Evolutionary conservation across 169 alveolate species (phyloP).

Genomic region (Cryptosporidium sp.): DNA sequence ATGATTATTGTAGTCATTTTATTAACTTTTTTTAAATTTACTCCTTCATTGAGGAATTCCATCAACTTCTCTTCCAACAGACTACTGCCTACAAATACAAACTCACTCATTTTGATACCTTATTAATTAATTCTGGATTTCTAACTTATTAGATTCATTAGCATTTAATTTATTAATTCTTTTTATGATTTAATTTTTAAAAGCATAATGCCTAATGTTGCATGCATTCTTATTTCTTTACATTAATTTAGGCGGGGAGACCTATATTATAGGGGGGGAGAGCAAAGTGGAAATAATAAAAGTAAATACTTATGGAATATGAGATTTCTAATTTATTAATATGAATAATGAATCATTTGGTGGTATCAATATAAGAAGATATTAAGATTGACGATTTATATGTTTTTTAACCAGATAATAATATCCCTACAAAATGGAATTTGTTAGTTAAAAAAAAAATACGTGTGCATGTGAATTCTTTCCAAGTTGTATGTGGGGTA

Average conservation of each 20-base stretch:
- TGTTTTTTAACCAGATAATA: too few species aligned
- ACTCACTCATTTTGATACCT: constrained; percentile 5
- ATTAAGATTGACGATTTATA: too few species aligned
- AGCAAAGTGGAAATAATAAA: constrained; percentile 1
- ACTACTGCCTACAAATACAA: constrained; percentile 31
- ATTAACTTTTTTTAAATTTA: not conserved
- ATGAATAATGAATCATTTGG: not conserved
- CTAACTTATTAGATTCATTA: not conserved
- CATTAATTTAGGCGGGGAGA: constrained; percentile 6
- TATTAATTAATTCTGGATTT: not conserved
- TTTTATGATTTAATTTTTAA: not conserved
- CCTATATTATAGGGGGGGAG: too few species aligned
- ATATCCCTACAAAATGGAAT: too few species aligned
- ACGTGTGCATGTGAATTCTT: constrained; percentile 2
- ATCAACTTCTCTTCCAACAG: constrained; percentile 19
- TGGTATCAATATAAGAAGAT: too few species aligned
- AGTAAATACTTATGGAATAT: too few species aligned
- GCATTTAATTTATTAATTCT: not conserved
- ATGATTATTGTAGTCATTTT: constrained; percentile 5
- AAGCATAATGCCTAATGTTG: not conserved
- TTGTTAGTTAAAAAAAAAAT: not conserved
- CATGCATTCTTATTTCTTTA: not conserved
- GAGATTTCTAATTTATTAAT: too few species aligned
- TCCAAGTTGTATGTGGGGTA: constrained; percentile 4
- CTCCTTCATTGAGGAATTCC: not conserved